Evolutionary conservation across 2,329 filamentous ascomycete species (phyloP), one percentile per base, ranked within the genome.

Genomic region (Neonectria punicea): DNA sequence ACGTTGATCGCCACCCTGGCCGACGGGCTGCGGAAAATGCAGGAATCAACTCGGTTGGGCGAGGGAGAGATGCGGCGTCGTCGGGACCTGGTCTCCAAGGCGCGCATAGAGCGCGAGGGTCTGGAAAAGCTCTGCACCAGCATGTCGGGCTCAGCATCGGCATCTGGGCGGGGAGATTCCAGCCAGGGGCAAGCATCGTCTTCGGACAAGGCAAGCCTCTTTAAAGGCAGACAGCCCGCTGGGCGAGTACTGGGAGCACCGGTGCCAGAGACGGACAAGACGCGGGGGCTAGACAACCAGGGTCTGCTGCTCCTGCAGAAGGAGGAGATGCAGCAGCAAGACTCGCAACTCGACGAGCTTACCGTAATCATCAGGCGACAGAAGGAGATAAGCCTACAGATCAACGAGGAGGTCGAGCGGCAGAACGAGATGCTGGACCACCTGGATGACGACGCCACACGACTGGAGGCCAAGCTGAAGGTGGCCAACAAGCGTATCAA

Each of bases 301-400:
- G 92, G 92, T 0, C 89, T 96, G 18, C 73, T 94, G 66, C 87
- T 92, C 76, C 79, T 96, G 66, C 93, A 96, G 78, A 84, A 88
- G 71, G 86, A 92, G 74, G 87, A 93, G 77, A 93, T 95, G 84
- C 75, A 84, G 58, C 89, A 92, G 69, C 93, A 97, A 74, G 93
- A 96, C 70, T 78, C 90, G 71, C 90, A 92, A 71, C 86, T 96
- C 3, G 86, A 91, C 18, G 84, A 88, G 70, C 80, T 96, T 60
- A 85, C 87, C 2, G 88, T 87, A 68, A 90, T 93, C 53, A 90
- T 95, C 51, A 82, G 89, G 53, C 82, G 91, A 63, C 91, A 95
- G 81, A 90, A 87, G 74, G 90, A 94, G 79, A 92, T 95, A 87
- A 92, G 92, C 0, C 82, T 93, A 51, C 86, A 89, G 61, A 94